These are phyloP conservation scores for Tricholoma sp. DNA, from an alignment of 768 basidiomycete species.

Conservation along the genomic window DNA sequence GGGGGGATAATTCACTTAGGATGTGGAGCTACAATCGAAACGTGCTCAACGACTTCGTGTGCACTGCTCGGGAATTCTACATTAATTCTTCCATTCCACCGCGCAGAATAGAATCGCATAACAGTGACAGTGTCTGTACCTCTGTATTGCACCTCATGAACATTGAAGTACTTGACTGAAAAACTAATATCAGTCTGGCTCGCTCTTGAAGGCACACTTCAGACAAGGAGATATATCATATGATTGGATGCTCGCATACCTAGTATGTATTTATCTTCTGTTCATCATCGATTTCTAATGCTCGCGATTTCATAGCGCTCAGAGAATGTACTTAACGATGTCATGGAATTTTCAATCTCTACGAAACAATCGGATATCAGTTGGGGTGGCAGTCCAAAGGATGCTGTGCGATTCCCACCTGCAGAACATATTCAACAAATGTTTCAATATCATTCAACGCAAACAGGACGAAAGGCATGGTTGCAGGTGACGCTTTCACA, in stretches of 20 bases:
- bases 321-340: not conserved
- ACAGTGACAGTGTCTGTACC: not conserved
- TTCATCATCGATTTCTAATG: not conserved
- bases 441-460: not conserved
- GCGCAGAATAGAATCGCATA: too few species aligned
- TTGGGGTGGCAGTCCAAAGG: not conserved
- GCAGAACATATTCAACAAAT: not conserved
- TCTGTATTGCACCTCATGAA: too few species aligned
- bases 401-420: not conserved
- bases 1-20: not conserved
- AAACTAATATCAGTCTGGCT: not conserved
- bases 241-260: slow-evolving; percentile 1
- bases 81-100: not conserved
- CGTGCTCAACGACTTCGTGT: not conserved
- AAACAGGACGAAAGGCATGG: not conserved
- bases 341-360: not conserved
- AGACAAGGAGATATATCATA: not conserved
- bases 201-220: not conserved
- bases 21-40: not conserved
- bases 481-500: not conserved
- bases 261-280: not conserved
- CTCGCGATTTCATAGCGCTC: not conserved
- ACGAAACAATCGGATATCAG: not conserved
- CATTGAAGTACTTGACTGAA: too few species aligned
- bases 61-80: not conserved